Evolutionary conservation across 352 stramenopile genomes (phyloP), one percentile per base, ranked within the genome.

Genomic region (Pythium folliculosum): DNA sequence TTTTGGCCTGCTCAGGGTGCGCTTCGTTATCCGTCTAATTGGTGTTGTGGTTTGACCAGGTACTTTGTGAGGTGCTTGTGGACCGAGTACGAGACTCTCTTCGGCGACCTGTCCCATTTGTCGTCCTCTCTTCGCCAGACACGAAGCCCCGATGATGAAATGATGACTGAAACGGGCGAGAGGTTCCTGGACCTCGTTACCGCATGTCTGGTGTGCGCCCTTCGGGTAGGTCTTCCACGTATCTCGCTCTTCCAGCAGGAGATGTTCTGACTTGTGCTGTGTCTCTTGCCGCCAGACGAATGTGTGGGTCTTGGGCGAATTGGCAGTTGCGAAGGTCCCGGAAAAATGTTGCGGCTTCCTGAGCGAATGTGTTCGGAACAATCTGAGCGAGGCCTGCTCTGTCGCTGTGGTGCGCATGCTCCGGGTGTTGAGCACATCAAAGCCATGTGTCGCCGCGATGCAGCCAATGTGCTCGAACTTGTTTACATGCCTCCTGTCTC

Each of bases 11-110:
- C 17, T 57, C 3, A 47, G 3, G 17, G 17, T 56, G 8, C 13
- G 10, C 13, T 25, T 8, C 40, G 32, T 69, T 12, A 47, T 56
- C 21, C 44, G 25, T n/a, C 19, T 14, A 17, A 50, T 25, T 25
- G 13, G 9, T 1, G 0, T 5, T 50, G 44, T 23, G 19, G 5
- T 65, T 1, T 67, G 12, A 35, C 44, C 56, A 95, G 86, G 37
- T 89, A 84, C 57, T 96, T 96, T 54, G 81, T 85, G 57, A 84
- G 75, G 12, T 92, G 82, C 57, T 69, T 96, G 44, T 92, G 83
- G 81, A 80, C 86, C 5, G 85, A 94, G 51, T 94, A 92, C 47
- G 84, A 94, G 65, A 80, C 82, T 3, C 64, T 96, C 7, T 84
- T 87, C 57, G 77, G 75, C 13, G 80, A 92, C 49, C 73, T 96